These are phyloP conservation scores for Cicer yamashitae DNA, from an alignment of 306 rosid genomes.

Conservation along the genomic window DNA sequence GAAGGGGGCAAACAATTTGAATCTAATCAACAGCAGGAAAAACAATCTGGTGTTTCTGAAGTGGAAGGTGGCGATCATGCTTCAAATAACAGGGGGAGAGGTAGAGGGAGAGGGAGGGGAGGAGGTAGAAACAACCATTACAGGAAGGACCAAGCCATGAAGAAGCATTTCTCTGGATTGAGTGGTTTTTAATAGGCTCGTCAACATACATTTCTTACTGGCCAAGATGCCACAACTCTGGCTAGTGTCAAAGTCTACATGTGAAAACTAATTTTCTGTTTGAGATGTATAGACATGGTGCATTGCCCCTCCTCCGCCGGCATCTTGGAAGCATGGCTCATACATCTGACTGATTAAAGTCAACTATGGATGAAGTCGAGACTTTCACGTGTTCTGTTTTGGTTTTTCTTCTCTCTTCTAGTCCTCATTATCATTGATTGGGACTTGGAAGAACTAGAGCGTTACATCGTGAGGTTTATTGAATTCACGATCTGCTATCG, in stretches of 20 bases:
- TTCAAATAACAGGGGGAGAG: constrained; percentile 59
- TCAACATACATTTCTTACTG: constrained; percentile 26
- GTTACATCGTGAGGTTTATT: constrained; percentile 1
- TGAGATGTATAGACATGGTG: constrained; percentile 32
- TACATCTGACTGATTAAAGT: background rate
- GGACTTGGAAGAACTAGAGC: constrained; percentile 9
- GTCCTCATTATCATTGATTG: constrained; percentile 18
- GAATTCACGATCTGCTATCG: constrained; percentile 8
- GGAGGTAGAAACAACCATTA: constrained; percentile 69
- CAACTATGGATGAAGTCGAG: constrained; percentile 6
- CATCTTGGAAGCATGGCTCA: constrained; percentile 11
- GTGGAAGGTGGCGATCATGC: constrained; percentile 44
- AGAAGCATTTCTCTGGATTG: constrained; percentile 84
- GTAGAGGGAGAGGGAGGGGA: constrained; percentile 69
- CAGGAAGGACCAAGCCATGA: constrained; percentile 89
- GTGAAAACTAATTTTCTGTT: constrained; percentile 4
- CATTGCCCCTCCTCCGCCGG: background rate
- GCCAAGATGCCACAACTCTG: constrained; percentile 29
- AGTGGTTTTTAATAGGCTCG: constrained; percentile 55
- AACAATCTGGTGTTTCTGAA: constrained; percentile 54
- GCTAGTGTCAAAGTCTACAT: constrained; percentile 5
- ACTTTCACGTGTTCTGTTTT: constrained; percentile 12
- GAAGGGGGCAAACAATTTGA: constrained; percentile 49
- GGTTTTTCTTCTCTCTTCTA: background rate
- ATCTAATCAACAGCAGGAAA: constrained; percentile 50